Percentiles rank a stretch among this genome's conserved stretches.
phyloP scores from a whole-genome alignment of 2,329 filamentous ascomycete genomes.

The Penicillium sp. region DNA sequence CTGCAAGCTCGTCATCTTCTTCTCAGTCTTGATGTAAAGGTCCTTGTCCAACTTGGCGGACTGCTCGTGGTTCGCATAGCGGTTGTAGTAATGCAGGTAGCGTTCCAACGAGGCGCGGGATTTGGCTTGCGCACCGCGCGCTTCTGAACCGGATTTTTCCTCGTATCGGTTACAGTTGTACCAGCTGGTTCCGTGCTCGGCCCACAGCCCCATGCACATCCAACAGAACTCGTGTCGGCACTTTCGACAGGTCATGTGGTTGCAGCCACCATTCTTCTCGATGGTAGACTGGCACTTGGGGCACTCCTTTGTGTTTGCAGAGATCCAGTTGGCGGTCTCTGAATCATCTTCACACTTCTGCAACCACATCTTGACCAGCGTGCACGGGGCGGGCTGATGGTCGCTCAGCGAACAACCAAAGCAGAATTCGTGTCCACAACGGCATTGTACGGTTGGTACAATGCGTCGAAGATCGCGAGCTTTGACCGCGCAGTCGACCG shows the following conservation, averaged over 20 bases:
- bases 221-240: slow-evolving; percentile 97
- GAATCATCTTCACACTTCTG: slow-evolving; percentile 99
- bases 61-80: slow-evolving; percentile 97
- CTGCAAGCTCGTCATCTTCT: slow-evolving; percentile 97
- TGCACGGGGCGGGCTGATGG: slow-evolving; percentile 88
- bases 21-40: slow-evolving; percentile 91
- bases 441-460: slow-evolving; percentile 84
- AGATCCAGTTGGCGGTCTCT: slow-evolving; percentile 99
- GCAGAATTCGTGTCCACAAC: slow-evolving; percentile 82
- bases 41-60: slow-evolving; percentile 95
- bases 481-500: slow-evolving; percentile 81
- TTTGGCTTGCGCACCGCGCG: slow-evolving; percentile 84
- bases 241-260: slow-evolving; percentile 96
- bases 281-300: slow-evolving; percentile 95
- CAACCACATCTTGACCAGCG: slow-evolving; percentile 87
- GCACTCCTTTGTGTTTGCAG: slow-evolving; percentile 96
- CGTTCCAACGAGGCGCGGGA: slow-evolving; percentile 85
- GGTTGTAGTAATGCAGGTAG: slow-evolving; percentile 99
- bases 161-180: slow-evolving; percentile 98
- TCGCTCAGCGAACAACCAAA: slow-evolving; percentile 88
- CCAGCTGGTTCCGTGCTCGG: slow-evolving; percentile 97
- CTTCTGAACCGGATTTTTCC: slow-evolving; percentile 88
- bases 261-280: slow-evolving; percentile 97
- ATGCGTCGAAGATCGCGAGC: slow-evolving; percentile 76
- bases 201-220: slow-evolving; percentile 99